phyloP scores from a whole-genome alignment of 208 protist genomes.

The Leishmania mexicana region DNA sequence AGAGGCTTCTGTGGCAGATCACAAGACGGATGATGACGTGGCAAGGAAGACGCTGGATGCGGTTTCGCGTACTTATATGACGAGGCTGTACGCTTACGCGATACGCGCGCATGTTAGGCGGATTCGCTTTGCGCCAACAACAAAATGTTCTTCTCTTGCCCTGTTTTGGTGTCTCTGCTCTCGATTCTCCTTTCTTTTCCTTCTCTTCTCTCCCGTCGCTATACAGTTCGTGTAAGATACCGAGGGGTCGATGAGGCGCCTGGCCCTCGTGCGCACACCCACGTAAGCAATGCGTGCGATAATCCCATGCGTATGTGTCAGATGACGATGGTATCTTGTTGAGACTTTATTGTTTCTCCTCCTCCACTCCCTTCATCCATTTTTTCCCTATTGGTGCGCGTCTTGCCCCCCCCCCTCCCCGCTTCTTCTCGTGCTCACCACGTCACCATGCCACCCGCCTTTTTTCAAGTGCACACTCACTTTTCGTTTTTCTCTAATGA shows the following conservation, averaged over 20 bases:
- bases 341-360: neutral
- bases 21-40: slow-evolving; percentile 6
- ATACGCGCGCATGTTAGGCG: neutral
- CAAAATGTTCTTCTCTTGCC: neutral
- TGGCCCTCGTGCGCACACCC: neutral
- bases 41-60: slow-evolving; percentile 10
- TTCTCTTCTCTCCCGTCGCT: neutral
- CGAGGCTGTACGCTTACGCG: neutral
- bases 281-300: neutral
- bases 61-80: slow-evolving; percentile 1
- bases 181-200: neutral
- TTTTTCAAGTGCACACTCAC: neutral
- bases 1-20: slow-evolving; percentile 5
- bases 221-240: neutral
- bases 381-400: neutral
- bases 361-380: neutral
- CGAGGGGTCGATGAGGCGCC: neutral
- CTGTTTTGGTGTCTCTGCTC: neutral
- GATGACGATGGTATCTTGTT: neutral
- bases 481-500: neutral
- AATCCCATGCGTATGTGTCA: neutral
- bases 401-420: neutral
- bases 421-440: neutral
- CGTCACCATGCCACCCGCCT: neutral
- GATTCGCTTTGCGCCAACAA: neutral